Conservation (phyloP, 2,329 filamentous ascomycete genomes). For the Clonostachys rhizophaga region DNA sequence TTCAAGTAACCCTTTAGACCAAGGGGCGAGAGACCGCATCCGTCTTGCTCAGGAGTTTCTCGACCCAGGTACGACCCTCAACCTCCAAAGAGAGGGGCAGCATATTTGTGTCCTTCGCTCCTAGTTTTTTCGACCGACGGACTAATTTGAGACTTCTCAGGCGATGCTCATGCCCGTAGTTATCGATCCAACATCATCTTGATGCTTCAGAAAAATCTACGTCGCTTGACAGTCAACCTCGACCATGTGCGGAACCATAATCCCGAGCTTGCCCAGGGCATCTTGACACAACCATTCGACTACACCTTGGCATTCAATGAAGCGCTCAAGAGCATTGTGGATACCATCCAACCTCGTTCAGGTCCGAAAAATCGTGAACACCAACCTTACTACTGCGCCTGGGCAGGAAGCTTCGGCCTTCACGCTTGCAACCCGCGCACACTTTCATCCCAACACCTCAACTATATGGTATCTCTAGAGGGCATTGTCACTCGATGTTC, state of each 20-base stretch:
- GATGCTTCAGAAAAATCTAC: slow-evolving; percentile 65
- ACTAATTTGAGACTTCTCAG: slow-evolving; percentile 18
- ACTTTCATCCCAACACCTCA: slow-evolving; percentile 81
- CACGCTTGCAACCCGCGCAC: slow-evolving; percentile 94
- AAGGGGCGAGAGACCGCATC: slow-evolving; percentile 77
- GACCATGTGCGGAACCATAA: slow-evolving; percentile 91
- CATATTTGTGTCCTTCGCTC: not conserved
- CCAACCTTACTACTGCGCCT: slow-evolving; percentile 93
- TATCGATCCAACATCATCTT: slow-evolving; percentile 86
- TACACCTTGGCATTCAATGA: slow-evolving; percentile 83
- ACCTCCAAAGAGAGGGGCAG: not conserved
- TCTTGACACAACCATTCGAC: slow-evolving; percentile 85
- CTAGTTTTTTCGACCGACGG: slow-evolving; percentile 4
- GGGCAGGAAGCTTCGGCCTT: slow-evolving; percentile 91
- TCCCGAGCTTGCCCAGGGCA: slow-evolving; percentile 69
- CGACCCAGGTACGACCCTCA: slow-evolving; percentile 68
- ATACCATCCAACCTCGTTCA: slow-evolving; percentile 46
- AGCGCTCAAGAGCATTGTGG: slow-evolving; percentile 84
- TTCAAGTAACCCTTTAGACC: slow-evolving; percentile 72
- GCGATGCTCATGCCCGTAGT: slow-evolving; percentile 56
- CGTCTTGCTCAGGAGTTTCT: slow-evolving; percentile 88
- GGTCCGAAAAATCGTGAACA: slow-evolving; percentile 69
- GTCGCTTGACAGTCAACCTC: slow-evolving; percentile 68
- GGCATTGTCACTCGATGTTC: slow-evolving; percentile 97
- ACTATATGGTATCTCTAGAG: slow-evolving; percentile 95